Conservation (phyloP, 2,329 filamentous ascomycete genomes). For the Conoideocrella luteorostrata region DNA sequence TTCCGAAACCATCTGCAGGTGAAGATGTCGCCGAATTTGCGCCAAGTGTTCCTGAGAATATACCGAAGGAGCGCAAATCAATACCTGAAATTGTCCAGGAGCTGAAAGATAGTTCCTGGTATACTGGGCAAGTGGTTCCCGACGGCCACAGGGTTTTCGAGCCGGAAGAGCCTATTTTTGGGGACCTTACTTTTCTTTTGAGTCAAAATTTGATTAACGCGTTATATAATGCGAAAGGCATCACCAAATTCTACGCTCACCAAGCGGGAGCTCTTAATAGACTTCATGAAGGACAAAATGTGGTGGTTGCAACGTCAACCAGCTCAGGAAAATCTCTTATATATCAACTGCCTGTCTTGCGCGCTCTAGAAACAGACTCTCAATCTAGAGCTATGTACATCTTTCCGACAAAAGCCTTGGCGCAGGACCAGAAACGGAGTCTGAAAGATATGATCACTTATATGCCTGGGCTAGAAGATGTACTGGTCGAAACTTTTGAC, state of each 20-base stretch:
- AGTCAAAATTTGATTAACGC: constrained; percentile 95
- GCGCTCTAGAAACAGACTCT: constrained; percentile 72
- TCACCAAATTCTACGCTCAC: constrained; percentile 81
- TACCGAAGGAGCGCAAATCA: constrained; percentile 71
- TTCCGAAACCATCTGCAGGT: constrained; percentile 53
- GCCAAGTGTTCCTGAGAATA: constrained; percentile 55
- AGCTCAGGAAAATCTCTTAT: constrained; percentile 98
- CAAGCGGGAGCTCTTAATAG: constrained; percentile 92
- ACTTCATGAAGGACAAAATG: constrained; percentile 72
- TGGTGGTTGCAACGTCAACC: constrained; percentile 91
- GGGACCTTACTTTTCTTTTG: constrained; percentile 76
- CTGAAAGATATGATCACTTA: constrained; percentile 78
- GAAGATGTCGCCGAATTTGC: constrained; percentile 24
- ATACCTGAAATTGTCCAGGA: constrained; percentile 83
- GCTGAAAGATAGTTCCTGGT: constrained; percentile 78
- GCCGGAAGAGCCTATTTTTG: constrained; percentile 72
- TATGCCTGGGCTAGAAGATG: constrained; percentile 68
- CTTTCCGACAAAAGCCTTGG: constrained; percentile 93
- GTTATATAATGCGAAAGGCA: constrained; percentile 83
- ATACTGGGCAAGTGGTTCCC: constrained; percentile 85
- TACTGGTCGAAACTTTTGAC: constrained; percentile 88
- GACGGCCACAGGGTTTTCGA: constrained; percentile 90
- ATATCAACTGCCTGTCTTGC: constrained; percentile 87
- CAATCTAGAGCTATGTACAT: constrained; percentile 90
- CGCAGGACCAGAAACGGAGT: constrained; percentile 87